These are phyloP conservation scores for Kwoniella sp. DNA, from an alignment of 768 basidiomycete species.

Conservation along the genomic window DNA sequence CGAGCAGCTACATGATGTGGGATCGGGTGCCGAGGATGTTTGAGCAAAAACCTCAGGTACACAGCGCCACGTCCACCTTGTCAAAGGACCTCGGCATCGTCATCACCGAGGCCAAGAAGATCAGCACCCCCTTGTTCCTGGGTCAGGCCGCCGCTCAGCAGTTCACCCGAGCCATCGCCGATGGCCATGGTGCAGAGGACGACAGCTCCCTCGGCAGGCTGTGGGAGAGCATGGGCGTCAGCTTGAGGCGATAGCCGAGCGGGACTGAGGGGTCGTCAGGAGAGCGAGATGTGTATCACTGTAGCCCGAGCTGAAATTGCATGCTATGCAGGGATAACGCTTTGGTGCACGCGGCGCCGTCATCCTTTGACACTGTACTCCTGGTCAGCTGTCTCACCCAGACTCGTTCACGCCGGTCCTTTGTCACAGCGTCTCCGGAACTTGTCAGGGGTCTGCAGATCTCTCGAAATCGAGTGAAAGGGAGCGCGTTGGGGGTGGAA, in stretches of 20 bases:
- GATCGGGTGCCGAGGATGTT: slow-evolving; percentile 41
- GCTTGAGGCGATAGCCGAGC: slow-evolving; percentile 1
- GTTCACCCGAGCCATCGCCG: slow-evolving; percentile 21
- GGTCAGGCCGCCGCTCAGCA: slow-evolving; percentile 35
- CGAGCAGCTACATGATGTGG: slow-evolving; percentile 28
- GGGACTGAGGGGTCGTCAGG: no score
- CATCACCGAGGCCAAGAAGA: slow-evolving; percentile 33
- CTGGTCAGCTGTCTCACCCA: no score
- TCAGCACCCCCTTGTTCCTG: slow-evolving; percentile 32
- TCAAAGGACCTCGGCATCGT: slow-evolving; percentile 38
- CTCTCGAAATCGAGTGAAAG: no score
- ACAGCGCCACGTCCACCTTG: slow-evolving; percentile 22
- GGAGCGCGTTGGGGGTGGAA: no score
- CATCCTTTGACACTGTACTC: no score
- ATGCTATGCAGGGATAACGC: no score
- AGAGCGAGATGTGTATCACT: no score
- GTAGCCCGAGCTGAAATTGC: no score
- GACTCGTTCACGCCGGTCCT: no score
- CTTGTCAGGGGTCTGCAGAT: no score
- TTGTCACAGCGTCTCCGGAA: no score
- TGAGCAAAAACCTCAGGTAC: slow-evolving; percentile 10
- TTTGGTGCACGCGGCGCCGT: no score
- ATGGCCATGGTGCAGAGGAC: slow-evolving; percentile 34
- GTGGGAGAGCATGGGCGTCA: slow-evolving; percentile 31
- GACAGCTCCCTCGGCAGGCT: slow-evolving; percentile 29